phyloP scores from a whole-genome alignment of 2,329 filamentous ascomycete species.

The Colletotrichum sp. region DNA sequence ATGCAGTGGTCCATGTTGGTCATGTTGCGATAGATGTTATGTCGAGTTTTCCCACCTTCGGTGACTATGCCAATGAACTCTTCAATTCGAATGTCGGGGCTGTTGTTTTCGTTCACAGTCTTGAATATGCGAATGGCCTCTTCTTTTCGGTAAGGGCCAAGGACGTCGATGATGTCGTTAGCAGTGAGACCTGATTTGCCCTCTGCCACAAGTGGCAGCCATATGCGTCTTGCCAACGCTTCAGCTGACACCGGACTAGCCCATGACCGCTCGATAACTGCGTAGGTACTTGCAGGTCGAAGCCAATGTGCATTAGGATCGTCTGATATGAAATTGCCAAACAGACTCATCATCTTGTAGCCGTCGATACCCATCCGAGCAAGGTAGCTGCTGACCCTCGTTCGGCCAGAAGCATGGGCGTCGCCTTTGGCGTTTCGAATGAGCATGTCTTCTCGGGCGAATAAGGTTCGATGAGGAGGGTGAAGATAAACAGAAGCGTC shows the following conservation, averaged over 20 bases:
- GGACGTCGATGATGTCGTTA: conserved; percentile 29
- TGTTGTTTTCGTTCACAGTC: conserved; percentile 23
- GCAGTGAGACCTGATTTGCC: conserved; percentile 25
- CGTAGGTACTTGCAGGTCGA: conserved; percentile 28
- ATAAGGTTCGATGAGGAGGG: conserved; percentile 23
- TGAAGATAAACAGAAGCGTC: conserved; percentile 29
- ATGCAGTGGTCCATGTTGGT: conserved; percentile 31
- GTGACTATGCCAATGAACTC: conserved; percentile 31
- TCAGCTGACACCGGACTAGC: conserved; percentile 28
- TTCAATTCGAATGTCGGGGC: conserved; percentile 30
- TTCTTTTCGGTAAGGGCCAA: conserved; percentile 27
- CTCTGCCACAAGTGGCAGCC: conserved; percentile 30
- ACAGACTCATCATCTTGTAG: conserved; percentile 28
- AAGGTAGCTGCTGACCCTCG: conserved; percentile 28
- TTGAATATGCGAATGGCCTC: conserved; percentile 27
- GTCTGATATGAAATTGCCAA: conserved; percentile 29
- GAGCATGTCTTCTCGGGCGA: conserved; percentile 27
- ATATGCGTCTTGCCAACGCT: conserved; percentile 31
- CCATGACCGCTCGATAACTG: conserved; percentile 29
- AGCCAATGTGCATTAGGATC: conserved; percentile 29
- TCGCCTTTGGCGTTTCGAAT: conserved; percentile 30
- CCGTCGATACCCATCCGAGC: conserved; percentile 28
- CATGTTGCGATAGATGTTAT: conserved; percentile 32
- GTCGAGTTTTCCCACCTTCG: conserved; percentile 28
- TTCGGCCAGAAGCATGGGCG: conserved; percentile 24